Evolutionary conservation across 805 yeast genomes (phyloP), one percentile per base, ranked within the genome.

Genomic region (Yamadazyma tumulicola): DNA sequence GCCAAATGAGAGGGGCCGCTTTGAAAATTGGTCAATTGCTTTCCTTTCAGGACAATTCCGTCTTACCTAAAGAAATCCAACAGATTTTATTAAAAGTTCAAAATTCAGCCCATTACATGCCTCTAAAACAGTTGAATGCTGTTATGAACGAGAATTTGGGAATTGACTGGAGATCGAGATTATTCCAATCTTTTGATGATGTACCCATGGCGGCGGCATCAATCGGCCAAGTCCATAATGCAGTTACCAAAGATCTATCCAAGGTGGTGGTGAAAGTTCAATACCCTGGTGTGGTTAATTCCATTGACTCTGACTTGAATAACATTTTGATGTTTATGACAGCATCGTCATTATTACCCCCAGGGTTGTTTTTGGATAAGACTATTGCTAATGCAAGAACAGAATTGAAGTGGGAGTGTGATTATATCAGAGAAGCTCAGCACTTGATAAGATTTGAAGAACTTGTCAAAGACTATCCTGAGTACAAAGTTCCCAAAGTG

Each of bases 1-100:
- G 93, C 33, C 79, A 85, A 52, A 93, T 93, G 98, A 75, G 98
- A 53, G 98, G 98, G n/a, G 98, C 97, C 2, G 98, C 98, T 3
- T 69, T 93, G 53, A 93, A 93, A 54, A 75, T 93, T 37, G 98
- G 98, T n/a, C 98, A 93, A 61, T 77, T 93, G 83, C 65, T 93
- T 59, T 86, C 96, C 2, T 91, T 93, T 58, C 98, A 93, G 60
- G 97, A 91, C 56, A 79, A 82, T 41, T 72, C 85, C 19, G 77
- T 91, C 21, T 62, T 91, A 26, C 97, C 98, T 1, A 70, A 73
- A 26, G 96, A 89, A 50, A 75, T 93, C 38, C 94, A 87, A 49
- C 76, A 79, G 47, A 78, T 91, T 27, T 64, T 93, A 47, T 63
- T 85, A 32, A 68, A 88, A 20, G 96, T 93, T 1, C 98, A 93